These are phyloP conservation scores for Ophiocordyceps robertsii DNA, from an alignment of 2,329 filamentous ascomycete genomes.

Conservation along the genomic window DNA sequence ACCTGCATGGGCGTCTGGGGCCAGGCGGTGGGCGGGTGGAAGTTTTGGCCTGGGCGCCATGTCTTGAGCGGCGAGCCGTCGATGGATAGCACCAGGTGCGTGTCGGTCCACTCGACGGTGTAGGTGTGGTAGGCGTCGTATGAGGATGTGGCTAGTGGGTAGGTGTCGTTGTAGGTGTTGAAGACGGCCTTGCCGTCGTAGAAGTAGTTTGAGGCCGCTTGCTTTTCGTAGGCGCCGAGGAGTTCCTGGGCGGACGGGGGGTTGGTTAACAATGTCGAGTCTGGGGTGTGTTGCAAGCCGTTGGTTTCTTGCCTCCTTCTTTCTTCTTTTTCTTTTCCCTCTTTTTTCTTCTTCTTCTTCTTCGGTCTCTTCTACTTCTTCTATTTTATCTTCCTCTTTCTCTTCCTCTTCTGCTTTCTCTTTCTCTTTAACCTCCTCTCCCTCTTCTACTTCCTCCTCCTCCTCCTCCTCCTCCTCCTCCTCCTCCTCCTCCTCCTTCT, in stretches of 20 bases:
- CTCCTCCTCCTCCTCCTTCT: too few species aligned
- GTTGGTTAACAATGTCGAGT: too few species aligned
- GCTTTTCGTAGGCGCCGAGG: conserved; percentile 19
- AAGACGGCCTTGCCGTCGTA: conserved; percentile 49
- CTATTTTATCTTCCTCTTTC: too few species aligned
- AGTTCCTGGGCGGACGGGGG: conserved; percentile 8
- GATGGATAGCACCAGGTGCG: conserved; percentile 45
- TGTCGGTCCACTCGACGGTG: conserved; percentile 51
- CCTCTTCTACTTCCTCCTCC: too few species aligned
- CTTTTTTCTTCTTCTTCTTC: background rate
- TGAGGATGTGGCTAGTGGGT: conserved; percentile 26
- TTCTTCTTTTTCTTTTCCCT: too few species aligned
- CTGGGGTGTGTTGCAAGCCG: too few species aligned
- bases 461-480: too few species aligned
- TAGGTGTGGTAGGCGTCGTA: conserved; percentile 45
- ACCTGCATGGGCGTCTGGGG: conserved; percentile 59
- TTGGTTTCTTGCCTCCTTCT: too few species aligned
- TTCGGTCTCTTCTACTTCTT: too few species aligned
- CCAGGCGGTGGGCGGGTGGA: conserved; percentile 32
- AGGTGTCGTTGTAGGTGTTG: conserved; percentile 34
- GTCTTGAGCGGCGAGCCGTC: conserved; percentile 25
- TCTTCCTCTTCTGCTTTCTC: too few species aligned
- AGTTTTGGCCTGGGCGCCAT: conserved; percentile 25
- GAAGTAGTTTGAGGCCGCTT: conserved; percentile 74
- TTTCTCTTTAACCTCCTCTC: too few species aligned